These are phyloP conservation scores for Hysterium pulicare DNA, from an alignment of 2,329 filamentous ascomycete species.

Conservation along the genomic window DNA sequence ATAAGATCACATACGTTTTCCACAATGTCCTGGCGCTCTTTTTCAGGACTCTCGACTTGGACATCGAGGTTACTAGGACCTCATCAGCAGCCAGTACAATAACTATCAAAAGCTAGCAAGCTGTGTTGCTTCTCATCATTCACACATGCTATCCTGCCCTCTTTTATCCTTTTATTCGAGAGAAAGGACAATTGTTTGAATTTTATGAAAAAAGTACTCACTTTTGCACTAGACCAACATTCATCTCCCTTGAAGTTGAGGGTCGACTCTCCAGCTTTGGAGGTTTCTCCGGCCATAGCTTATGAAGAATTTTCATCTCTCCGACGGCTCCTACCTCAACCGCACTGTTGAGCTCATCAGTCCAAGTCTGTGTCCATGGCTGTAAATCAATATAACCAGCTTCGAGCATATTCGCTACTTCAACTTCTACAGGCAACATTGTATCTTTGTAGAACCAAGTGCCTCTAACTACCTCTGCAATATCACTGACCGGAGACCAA, in stretches of 20 bases:
- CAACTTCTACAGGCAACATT: constrained; percentile 82
- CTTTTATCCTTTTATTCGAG: neutral
- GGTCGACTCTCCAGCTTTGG: constrained; percentile 49
- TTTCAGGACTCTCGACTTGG: constrained; percentile 41
- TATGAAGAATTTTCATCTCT: constrained; percentile 85
- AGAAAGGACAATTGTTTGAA: neutral
- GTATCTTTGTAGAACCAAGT: constrained; percentile 98
- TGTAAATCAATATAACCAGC: constrained; percentile 82
- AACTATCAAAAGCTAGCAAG: no score
- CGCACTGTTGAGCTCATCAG: constrained; percentile 84
- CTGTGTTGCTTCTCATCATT: no score
- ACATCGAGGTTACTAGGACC: constrained; percentile 28
- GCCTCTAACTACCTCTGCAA: constrained; percentile 74
- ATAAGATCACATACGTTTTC: constrained; percentile 47
- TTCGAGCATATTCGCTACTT: constrained; percentile 88
- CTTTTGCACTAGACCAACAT: constrained; percentile 26
- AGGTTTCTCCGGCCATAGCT: constrained; percentile 70
- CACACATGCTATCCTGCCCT: no score
- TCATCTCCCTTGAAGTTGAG: constrained; percentile 34
- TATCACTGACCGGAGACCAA: constrained; percentile 91
- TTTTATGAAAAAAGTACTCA: constrained; percentile 1
- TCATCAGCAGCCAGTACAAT: constrained; percentile 4
- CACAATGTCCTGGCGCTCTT: constrained; percentile 41
- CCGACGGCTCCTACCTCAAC: constrained; percentile 84
- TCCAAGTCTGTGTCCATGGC: constrained; percentile 90